Evolutionary conservation across 2,329 filamentous ascomycete genomes (phyloP), one percentile per base, ranked within the genome.

Genomic region (Bipolaris oryzae): DNA sequence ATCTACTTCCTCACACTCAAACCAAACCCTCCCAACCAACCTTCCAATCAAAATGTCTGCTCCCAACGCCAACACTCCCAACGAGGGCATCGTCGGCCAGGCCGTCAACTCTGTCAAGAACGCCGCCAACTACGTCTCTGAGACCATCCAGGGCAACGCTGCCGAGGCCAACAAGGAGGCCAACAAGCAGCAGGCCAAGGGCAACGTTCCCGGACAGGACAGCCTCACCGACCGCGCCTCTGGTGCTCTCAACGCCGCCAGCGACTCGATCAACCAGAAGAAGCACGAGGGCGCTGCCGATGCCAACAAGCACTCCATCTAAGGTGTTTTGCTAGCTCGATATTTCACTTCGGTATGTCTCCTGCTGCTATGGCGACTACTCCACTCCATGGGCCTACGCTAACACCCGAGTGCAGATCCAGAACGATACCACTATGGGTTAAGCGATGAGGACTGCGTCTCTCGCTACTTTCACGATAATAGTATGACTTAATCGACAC

Each of bases 101-200:
- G 63, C 69, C 66, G 59, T 64, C 73, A 77, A 77, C 74, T 72
- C 71, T 45, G 63, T 74, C 62, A 70, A 39, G 81, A 85, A 88
- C 79, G 83, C 82, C 72, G 85, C 79, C 79, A 88, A 88, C 84
- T 89, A 89, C 84, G 85, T 89, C 78, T 78, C 84, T 66, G 87
- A 89, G 82, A 79, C 80, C 70, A 77, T 86, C 73, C 82, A 88
- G 80, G 79, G 87, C 74, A 79, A 80, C 59, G 73, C 80, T 61
- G 79, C 79, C 60, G 81, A 82, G 64, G 79, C 83, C 60, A 85
- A 81, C 79, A 89, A 89, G 85, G 86, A 89, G 79, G 80, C 80
- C 80, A 89, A 89, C 84, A 89, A 89, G 84, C 67, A 71, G 64
- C 75, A 77, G 63, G 77, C 75, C 70, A 79, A 78, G 64, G 87